Percentiles rank a stretch among this genome's conserved stretches.
These are phyloP conservation scores for Noccaea bulbosa DNA, from an alignment of 345 rosid genomes.

Conservation along the genomic window DNA sequence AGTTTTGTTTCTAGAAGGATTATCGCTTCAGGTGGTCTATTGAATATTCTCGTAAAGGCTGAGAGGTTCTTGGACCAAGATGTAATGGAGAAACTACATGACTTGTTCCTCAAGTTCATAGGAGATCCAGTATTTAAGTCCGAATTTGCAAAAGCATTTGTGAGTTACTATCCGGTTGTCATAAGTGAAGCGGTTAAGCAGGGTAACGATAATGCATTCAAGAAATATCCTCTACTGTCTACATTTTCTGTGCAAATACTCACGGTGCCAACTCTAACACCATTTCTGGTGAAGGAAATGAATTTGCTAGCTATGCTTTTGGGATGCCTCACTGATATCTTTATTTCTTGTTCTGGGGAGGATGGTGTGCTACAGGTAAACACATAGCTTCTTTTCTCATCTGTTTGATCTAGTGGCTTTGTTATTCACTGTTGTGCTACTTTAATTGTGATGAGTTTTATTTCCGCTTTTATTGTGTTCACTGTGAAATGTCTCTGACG, in stretches of 20 bases:
- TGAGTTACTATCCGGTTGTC: conserved; percentile 72
- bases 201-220: conserved; percentile 48
- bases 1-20: conserved; percentile 77
- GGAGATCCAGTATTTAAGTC: conserved; percentile 88
- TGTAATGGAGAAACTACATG: conserved; percentile 66
- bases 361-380: conserved; percentile 80
- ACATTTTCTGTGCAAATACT: conserved; percentile 92
- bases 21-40: conserved; percentile 58
- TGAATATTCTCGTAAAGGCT: conserved; percentile 72
- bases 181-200: conserved; percentile 65
- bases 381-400: conserved; percentile 25
- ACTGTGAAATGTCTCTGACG: conserved; percentile 18
- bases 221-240: conserved; percentile 61
- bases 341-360: conserved; percentile 67
- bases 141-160: conserved; percentile 84
- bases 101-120: conserved; percentile 78
- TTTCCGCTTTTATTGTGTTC: conserved; percentile 27
- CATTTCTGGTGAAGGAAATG: conserved; percentile 89
- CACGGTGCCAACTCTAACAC: conserved; percentile 88
- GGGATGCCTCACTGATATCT: conserved; percentile 75
- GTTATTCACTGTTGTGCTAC: conserved; percentile 10
- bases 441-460: conserved; percentile 12
- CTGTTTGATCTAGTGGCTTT: conserved; percentile 15
- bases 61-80: conserved; percentile 65
- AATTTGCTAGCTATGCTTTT: conserved; percentile 65